Percentiles rank a stretch among this genome's conserved stretches.
Evolutionary conservation across 192 early-diverging fungal genomes (phyloP).

Genomic region (Mortierella claussenii): DNA sequence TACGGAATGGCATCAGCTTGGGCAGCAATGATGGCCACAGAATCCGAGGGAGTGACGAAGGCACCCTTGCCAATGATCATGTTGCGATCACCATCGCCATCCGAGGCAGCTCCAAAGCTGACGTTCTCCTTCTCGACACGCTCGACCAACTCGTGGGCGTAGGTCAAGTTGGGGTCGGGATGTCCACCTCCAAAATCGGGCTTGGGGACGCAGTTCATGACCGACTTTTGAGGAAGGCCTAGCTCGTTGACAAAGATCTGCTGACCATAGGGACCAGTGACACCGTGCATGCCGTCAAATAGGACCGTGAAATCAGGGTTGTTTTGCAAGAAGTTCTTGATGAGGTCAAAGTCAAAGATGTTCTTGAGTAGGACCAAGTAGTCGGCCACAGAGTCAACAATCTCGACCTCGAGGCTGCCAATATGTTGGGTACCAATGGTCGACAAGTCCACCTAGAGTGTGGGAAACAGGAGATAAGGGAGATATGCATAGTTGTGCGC

Average conservation of each 20-base stretch:
- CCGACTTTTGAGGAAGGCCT: constrained; percentile 78
- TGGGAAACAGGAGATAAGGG: neutral
- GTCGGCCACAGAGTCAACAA: constrained; percentile 90
- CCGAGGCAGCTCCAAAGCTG: constrained; percentile 94
- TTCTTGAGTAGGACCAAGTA: constrained; percentile 87
- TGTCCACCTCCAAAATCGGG: constrained; percentile 96
- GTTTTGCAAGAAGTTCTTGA: constrained; percentile 78
- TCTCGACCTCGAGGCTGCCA: constrained; percentile 79
- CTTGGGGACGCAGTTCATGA: constrained; percentile 85
- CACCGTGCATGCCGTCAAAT: constrained; percentile 96
- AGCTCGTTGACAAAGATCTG: constrained; percentile 91
- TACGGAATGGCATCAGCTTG: constrained; percentile 92
- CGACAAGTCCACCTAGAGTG: constrained; percentile 74
- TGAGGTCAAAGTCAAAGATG: constrained; percentile 93
- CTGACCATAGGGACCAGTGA: constrained; percentile 94
- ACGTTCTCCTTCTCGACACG: constrained; percentile 83
- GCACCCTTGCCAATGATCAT: constrained; percentile 97
- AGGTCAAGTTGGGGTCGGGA: constrained; percentile 98
- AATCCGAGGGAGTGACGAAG: constrained; percentile 97
- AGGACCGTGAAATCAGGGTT: constrained; percentile 85
- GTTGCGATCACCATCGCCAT: constrained; percentile 98
- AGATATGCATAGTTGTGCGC: no score
- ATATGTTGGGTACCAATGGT: constrained; percentile 69
- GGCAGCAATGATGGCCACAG: constrained; percentile 95
- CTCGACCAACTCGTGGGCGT: constrained; percentile 93